Conservation (phyloP, 768 basidiomycete genomes). For the Leccinellum albellum region DNA sequence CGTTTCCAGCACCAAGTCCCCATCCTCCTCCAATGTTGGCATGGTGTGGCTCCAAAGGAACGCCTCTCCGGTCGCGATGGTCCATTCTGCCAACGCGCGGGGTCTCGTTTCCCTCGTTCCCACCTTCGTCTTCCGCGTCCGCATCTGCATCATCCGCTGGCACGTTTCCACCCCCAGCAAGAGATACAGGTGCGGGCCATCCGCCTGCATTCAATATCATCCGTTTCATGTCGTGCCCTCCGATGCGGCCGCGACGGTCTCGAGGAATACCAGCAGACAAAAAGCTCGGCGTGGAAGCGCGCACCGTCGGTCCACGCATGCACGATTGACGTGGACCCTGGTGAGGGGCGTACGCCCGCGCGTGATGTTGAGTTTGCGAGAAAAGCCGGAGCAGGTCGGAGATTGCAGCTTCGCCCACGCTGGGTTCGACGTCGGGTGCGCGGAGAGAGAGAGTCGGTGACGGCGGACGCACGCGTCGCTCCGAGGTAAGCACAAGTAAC, state of each 20-base stretch:
- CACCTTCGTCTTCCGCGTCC: constrained; percentile 32
- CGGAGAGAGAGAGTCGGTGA: constrained; percentile 60
- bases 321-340: constrained; percentile 29
- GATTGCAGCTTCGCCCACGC: constrained; percentile 64
- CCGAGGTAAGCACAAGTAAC: constrained; percentile 73
- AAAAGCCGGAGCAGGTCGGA: constrained; percentile 61
- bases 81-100: constrained; percentile 50
- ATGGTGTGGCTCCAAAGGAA: constrained; percentile 23
- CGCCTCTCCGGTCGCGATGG: constrained; percentile 5
- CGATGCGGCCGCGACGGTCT: constrained; percentile 76
- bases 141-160: constrained; percentile 28
- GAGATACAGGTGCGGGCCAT: constrained; percentile 11
- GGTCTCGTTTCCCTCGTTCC: constrained; percentile 55
- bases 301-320: constrained; percentile 24
- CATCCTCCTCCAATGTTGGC: constrained; percentile 70
- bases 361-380: constrained; percentile 48
- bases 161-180: constrained; percentile 4
- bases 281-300: constrained; percentile 54
- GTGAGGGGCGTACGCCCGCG: constrained; percentile 23
- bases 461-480: constrained; percentile 52
- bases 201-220: constrained; percentile 30
- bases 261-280: constrained; percentile 69
- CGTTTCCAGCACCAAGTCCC: constrained; percentile 64
- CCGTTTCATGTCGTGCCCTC: constrained; percentile 32
- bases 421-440: constrained; percentile 48